These are phyloP conservation scores for Fusarium tuaranense DNA, from an alignment of 2,329 filamentous ascomycete genomes.

Conservation along the genomic window DNA sequence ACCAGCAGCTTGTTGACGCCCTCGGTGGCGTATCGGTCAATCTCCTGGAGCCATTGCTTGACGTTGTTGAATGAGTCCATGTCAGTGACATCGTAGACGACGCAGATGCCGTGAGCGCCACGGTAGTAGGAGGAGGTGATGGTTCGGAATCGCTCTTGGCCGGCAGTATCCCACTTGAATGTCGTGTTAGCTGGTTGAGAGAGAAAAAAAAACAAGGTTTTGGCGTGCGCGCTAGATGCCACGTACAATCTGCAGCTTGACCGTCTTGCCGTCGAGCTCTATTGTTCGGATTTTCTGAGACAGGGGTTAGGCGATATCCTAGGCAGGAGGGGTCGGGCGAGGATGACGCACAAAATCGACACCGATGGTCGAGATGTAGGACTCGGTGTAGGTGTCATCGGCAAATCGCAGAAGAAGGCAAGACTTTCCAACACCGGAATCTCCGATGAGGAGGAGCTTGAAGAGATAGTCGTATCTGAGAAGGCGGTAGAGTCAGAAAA, in stretches of 20 bases:
- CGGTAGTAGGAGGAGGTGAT: conserved; percentile 99
- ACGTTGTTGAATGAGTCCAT: conserved; percentile 99
- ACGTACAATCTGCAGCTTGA: conserved; percentile 98
- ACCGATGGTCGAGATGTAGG: conserved; percentile 99
- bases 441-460: conserved; percentile 99
- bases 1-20: conserved; percentile 99
- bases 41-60: conserved; percentile 99
- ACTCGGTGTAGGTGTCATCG: conserved; percentile 99
- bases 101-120: conserved; percentile 98
- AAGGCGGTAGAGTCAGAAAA: conserved; percentile 42
- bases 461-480: conserved; percentile 99
- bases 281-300: conserved; percentile 98
- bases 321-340: conserved; percentile 1
- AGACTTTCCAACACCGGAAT: conserved; percentile 99
- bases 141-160: conserved; percentile 99
- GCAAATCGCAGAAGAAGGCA: conserved; percentile 98
- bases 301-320: conserved; percentile 28
- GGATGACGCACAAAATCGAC: conserved; percentile 89
- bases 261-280: conserved; percentile 99
- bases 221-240: background rate
- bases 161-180: conserved; percentile 94
- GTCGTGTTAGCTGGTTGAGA: conserved; percentile 20
- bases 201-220: background rate
- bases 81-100: conserved; percentile 99
- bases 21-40: conserved; percentile 98